Conservation (phyloP, 352 stramenopile species). For the Globisporangium orthogonon region DNA sequence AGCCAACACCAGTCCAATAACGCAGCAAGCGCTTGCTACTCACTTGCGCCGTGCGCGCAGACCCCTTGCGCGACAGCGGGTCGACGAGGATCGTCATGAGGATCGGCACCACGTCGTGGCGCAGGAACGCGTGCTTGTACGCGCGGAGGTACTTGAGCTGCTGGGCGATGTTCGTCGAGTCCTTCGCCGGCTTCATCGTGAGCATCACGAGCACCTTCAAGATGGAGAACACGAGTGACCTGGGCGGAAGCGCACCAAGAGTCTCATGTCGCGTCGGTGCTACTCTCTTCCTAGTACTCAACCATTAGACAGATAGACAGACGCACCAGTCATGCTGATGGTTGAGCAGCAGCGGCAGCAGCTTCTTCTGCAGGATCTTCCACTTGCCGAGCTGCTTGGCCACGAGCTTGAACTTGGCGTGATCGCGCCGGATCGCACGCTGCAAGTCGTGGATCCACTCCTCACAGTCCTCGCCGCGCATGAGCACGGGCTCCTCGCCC, state of each 20-base stretch:
- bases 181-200: slow-evolving; percentile 76
- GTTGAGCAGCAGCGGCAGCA: slow-evolving; percentile 78
- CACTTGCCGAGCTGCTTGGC: slow-evolving; percentile 81
- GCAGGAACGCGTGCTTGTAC: slow-evolving; percentile 86
- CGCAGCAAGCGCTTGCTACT: not conserved
- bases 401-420: slow-evolving; percentile 78
- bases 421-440: slow-evolving; percentile 69
- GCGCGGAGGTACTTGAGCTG: slow-evolving; percentile 74
- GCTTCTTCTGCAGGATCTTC: slow-evolving; percentile 86
- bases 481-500: slow-evolving; percentile 53
- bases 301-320: not conserved
- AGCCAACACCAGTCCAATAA: not conserved
- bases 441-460: slow-evolving; percentile 86
- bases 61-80: slow-evolving; percentile 60
- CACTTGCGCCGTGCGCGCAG: slow-evolving; percentile 41
- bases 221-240: slow-evolving; percentile 82
- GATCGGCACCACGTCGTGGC: slow-evolving; percentile 59
- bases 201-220: slow-evolving; percentile 89
- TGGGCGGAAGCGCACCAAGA: slow-evolving; percentile 1
- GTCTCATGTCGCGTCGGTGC: not conserved
- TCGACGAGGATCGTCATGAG: slow-evolving; percentile 85
- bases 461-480: slow-evolving; percentile 79
- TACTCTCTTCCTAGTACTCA: not conserved
- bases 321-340: slow-evolving; percentile 77
- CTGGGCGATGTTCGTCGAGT: slow-evolving; percentile 75